Evolutionary conservation across 1,139 yeast species (phyloP), one percentile per base, ranked within the genome.

Genomic region (Saccharomycopsis hybrid): DNA sequence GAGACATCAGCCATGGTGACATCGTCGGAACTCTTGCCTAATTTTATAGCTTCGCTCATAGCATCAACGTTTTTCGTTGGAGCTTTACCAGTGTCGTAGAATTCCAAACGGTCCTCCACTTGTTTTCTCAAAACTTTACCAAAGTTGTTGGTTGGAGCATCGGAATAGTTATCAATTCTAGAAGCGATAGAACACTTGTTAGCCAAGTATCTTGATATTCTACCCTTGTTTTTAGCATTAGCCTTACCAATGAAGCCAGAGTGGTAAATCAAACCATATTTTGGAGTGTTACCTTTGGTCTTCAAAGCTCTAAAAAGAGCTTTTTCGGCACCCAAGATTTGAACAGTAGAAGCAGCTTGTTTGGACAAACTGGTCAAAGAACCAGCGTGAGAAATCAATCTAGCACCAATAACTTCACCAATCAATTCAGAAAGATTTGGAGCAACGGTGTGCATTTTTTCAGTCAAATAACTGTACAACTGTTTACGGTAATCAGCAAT

Each of bases 171-270:
- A 73, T 92, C 99, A 63, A 92, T 90, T 79, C 98, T 87, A 47
- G 96, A 88, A 57, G 98, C 98, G 73, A 92, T 92, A 43, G 98
- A 85, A 78, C 97, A 90, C 73, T 92, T 92, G 81, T 94, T 92
- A 57, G 99, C 98, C 70, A 92, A 78, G 73, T 90, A 90, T 75
- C 99, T 85, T 44, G 98, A 92, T 61, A 92, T 92, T 78, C 97
- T 85, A 71, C 99, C 99, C 80, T 92, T 92, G 76, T 92, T 92
- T 77, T 90, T 90, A 65, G 95, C 86, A 57, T 92, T 76, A 52
- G 99, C 99, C 74, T 85, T 88, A 60, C 97, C 97, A 62, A 92
- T 90, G 67, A 92, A 87, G 37, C 96, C 85, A 52, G 97, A 89
- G 74, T 92, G 97, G 76, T 92, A 92, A 64, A 92, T 87, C 67